These are phyloP conservation scores for Ziziphus jujuba DNA, from an alignment of 306 rosid species.

Conservation along the genomic window DNA sequence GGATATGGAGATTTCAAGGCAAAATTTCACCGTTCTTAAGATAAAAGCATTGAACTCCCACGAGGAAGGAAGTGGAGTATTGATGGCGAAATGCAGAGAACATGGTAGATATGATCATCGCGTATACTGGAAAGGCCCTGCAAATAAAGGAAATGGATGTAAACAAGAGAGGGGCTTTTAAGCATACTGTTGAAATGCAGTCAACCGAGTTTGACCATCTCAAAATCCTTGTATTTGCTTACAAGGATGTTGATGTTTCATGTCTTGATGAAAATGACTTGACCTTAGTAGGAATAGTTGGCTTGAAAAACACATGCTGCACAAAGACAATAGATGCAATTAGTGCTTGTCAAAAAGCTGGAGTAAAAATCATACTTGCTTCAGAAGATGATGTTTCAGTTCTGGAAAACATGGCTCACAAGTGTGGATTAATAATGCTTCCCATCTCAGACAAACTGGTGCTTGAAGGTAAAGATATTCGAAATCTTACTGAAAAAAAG, in stretches of 20 bases:
- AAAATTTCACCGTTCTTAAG: background rate
- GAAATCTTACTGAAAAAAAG: background rate
- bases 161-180: background rate
- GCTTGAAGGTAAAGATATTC: constrained; percentile 2
- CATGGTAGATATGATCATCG: background rate
- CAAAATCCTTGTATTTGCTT: constrained; percentile 15
- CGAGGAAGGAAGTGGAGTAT: constrained; percentile 18
- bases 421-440: too few species aligned
- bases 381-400: too few species aligned
- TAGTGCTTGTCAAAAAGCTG: too few species aligned
- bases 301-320: constrained; percentile 11
- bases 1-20: background rate
- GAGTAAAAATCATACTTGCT: too few species aligned
- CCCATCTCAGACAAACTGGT: background rate
- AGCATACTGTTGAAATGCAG: background rate
- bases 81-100: background rate
- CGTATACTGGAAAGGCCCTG: constrained; percentile 22
- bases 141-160: background rate
- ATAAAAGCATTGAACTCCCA: background rate
- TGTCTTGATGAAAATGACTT: background rate
- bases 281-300: constrained; percentile 11
- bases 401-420: too few species aligned
- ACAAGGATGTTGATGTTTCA: background rate
- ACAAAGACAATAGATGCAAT: background rate
- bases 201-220: constrained; percentile 4